Evolutionary conservation across 306 rosid species (phyloP), one percentile per base, ranked within the genome.

Genomic region (Sphenostylis stenocarpa): DNA sequence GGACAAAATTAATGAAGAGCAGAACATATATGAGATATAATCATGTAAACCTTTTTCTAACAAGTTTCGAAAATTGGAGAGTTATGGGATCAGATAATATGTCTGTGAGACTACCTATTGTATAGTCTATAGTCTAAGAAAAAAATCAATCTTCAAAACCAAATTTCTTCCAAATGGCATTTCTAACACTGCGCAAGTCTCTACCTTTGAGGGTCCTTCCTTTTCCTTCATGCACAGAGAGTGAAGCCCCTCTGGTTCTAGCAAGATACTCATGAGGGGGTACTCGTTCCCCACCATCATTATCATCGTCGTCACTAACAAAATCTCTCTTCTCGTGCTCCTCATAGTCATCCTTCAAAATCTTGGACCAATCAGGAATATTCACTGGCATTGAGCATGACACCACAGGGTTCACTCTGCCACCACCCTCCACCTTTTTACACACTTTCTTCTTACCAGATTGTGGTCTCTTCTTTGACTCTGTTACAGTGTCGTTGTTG

Each of bases 211-310:
- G 85, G 70, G 98, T 95, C 80, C 98, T 85, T 41, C 98, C 97
- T 36, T 72, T 78, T 9, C 98, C 97, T 87, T 95, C 98, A 41
- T 92, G 97, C 5, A 92, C 97, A 0, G 97, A 92, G 12, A 85
- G 81, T 15, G 97, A 92, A 68, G 93, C 91, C 14, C 89, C 94
- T 80, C 99, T 86, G 10, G 82, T 90, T 67, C 96, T 87, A 0
- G 99, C 97, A 14, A 95, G 81, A 75, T 89, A 92, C 85, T 90
- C 94, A 9, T 95, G 97, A 15, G 97, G 99, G 33, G 97, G 97
- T 13, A 88, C 20, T 28, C 77, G 75, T 4, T 53, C 38, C 2
- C 58, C 70, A 13, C 26, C 82, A 12, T 67, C 76, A 7, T 4
- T 16, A 11, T 7, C 45, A 14, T 58, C 43, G 9, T 38, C 86